A percentile compares a stretch with the other conserved stretches of the same genome.
phyloP scores from a whole-genome alignment of 345 rosid species.

The Capsella bursapastoris region DNA sequence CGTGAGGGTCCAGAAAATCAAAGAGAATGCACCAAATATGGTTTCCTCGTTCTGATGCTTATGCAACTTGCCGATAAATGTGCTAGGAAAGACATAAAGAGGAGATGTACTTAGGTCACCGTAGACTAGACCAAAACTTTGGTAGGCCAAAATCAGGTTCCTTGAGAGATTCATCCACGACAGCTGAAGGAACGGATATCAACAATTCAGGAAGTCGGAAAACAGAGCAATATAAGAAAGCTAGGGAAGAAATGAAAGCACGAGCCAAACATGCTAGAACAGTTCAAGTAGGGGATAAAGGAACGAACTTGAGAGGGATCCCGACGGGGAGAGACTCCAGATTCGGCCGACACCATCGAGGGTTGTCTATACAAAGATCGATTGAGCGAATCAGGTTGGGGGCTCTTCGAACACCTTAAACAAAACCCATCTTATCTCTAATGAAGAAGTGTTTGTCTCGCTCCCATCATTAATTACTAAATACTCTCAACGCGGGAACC shows the following conservation, averaged over 20 bases:
- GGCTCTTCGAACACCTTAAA: background rate
- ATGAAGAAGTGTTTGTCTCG: background rate
- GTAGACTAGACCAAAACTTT: slow-evolving; percentile 89
- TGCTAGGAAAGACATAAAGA: slow-evolving; percentile 71
- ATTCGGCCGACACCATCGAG: slow-evolving; percentile 42
- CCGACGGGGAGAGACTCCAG: slow-evolving; percentile 50
- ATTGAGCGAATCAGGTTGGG: slow-evolving; percentile 21
- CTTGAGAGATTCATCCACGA: slow-evolving; percentile 67
- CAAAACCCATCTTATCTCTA: slow-evolving; percentile 20
- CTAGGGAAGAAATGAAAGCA: background rate
- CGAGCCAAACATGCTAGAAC: background rate
- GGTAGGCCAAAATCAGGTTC: slow-evolving; percentile 80
- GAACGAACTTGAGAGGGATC: slow-evolving; percentile 50
- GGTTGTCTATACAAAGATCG: background rate
- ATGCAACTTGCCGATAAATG: slow-evolving; percentile 64
- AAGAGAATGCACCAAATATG: slow-evolving; percentile 81
- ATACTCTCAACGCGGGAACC: background rate
- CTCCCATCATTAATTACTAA: background rate
- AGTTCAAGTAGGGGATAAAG: slow-evolving; percentile 5
- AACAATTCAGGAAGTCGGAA: slow-evolving; percentile 27
- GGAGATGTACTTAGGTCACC: slow-evolving; percentile 91
- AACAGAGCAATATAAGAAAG: slow-evolving; percentile 12
- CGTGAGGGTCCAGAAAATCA: slow-evolving; percentile 92
- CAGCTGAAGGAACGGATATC: slow-evolving; percentile 52
- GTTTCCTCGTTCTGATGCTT: slow-evolving; percentile 60